Evolutionary conservation across 305 asterid genomes (phyloP), one percentile per base, ranked within the genome.

Genomic region (Fraxinus velutina): DNA sequence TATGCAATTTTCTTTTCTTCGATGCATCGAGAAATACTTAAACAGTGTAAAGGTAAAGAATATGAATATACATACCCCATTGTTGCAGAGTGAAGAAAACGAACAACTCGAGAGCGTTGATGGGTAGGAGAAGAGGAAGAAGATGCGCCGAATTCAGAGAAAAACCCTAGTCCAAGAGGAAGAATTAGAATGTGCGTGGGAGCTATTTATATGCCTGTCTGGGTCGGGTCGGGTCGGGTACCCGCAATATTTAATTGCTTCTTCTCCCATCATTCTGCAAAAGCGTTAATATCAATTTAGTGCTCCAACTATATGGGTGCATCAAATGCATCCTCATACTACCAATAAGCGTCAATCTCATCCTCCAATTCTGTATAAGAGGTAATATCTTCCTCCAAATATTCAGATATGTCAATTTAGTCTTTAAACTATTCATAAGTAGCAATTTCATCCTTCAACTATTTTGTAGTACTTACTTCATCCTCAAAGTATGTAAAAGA

Each of bases 21-120:
- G 6, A 57, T 42, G 57, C 5, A 4, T 15, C 13, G 0, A 42
- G 33, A n/a, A 13, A 62, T 4, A 21, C 19, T 12, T 22, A 39
- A 34, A 6, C 6, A 10, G 6, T 78, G 5, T 55, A n/a, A 2
- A 3, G 17, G 39, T 24, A 15, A 44, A 22, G 0, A 47, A 66
- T 0, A 27, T 21, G 34, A 5, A 47, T 15, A 36, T 2, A 36
- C 81, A 5, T 86, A 90, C 93, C 92, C 93, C 93, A 90, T 90
- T 89, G 36, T 89, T 89, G 90, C 88, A 71, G 86, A 82, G 78
- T 81, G 55, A 74, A 42, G 85, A 83, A 62, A 22, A 60, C 84
- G 78, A 77, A 39, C 76, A 21, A 19, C 70, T 73, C 44, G 42
- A 55, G 55, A 57, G 84, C 84, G 7, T 77, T 71, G 70, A 15